Evolutionary conservation across 1,139 yeast species (phyloP).

Genomic region (Magnusiomyces starmeri): DNA sequence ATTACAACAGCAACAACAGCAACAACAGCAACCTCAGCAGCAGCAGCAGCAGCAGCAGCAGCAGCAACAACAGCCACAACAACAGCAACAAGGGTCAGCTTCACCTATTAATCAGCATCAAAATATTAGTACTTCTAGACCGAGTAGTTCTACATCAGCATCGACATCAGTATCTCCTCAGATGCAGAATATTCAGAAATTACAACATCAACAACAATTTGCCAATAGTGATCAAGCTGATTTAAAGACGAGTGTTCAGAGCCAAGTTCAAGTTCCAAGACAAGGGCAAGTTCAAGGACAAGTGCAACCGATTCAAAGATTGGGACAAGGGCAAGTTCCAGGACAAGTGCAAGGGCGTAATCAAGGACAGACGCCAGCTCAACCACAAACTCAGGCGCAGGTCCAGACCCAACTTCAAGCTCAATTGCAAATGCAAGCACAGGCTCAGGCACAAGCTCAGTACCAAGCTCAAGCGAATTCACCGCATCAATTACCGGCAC

Average conservation of each 20-base stretch:
- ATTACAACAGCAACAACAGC: conserved; percentile 19
- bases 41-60: conserved; percentile 15
- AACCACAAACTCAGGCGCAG: background rate
- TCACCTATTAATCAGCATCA: background rate
- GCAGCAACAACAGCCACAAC: conserved; percentile 16
- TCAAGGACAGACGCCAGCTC: too few species aligned
- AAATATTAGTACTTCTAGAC: conserved; percentile 13
- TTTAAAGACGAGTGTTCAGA: too few species aligned
- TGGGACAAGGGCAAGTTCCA: background rate
- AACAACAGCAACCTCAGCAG: conserved; percentile 5
- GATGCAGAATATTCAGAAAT: too few species aligned
- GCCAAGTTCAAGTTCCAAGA: background rate
- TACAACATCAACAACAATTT: conserved; percentile 19
- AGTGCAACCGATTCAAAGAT: too few species aligned
- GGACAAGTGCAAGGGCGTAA: too few species aligned
- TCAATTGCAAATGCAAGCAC: conserved; percentile 3
- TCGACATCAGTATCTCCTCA: conserved; percentile 22
- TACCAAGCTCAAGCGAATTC: background rate
- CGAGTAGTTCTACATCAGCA: conserved; percentile 23
- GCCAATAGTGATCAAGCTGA: too few species aligned
- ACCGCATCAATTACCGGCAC: background rate
- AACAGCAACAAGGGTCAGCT: conserved; percentile 19
- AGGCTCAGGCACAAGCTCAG: background rate
- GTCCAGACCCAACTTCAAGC: conserved; percentile 3
- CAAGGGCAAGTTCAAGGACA: background rate